phyloP scores from a whole-genome alignment of 306 rosid genomes.

The Prunus armeniaca region DNA sequence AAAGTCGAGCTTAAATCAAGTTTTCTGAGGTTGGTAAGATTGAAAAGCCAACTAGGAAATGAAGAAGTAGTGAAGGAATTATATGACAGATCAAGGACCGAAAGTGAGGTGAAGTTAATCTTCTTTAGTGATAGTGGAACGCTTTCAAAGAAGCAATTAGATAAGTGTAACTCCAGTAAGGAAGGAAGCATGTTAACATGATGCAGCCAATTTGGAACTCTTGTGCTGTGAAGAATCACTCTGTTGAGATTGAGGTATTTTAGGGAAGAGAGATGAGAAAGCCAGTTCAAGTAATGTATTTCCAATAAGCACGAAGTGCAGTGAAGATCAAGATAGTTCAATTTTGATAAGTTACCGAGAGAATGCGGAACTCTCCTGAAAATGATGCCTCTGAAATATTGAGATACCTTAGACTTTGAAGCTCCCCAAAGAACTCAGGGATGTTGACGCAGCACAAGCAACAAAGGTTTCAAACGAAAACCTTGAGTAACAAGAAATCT shows the following conservation, averaged over 20 bases:
- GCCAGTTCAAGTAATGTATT: too few species aligned
- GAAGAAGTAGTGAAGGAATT: not conserved
- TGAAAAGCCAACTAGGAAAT: conserved; percentile 22
- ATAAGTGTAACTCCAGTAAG: not conserved
- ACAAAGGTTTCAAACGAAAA: too few species aligned
- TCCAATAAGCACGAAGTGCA: not conserved
- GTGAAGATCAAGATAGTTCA: conserved; percentile 19
- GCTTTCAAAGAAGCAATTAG: not conserved
- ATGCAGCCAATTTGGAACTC: not conserved
- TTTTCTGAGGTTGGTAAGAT: not conserved
- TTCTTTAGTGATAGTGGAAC: not conserved
- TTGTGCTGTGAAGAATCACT: not conserved
- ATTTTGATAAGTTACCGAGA: conserved; percentile 22
- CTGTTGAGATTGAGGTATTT: too few species aligned
- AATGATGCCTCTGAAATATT: not conserved
- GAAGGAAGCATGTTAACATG: conserved; percentile 23
- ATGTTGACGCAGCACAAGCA: too few species aligned
- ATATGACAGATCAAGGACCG: not conserved
- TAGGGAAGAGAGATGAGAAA: too few species aligned
- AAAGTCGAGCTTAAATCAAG: accelerated
- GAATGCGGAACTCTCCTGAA: conserved; percentile 1
- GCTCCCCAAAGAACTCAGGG: not conserved
- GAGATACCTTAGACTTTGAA: conserved; percentile 8
- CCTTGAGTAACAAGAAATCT: too few species aligned
- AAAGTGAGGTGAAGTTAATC: not conserved